These are phyloP conservation scores for Pilasporangium apinafurcum DNA, from an alignment of 352 stramenopile genomes.

Conservation along the genomic window DNA sequence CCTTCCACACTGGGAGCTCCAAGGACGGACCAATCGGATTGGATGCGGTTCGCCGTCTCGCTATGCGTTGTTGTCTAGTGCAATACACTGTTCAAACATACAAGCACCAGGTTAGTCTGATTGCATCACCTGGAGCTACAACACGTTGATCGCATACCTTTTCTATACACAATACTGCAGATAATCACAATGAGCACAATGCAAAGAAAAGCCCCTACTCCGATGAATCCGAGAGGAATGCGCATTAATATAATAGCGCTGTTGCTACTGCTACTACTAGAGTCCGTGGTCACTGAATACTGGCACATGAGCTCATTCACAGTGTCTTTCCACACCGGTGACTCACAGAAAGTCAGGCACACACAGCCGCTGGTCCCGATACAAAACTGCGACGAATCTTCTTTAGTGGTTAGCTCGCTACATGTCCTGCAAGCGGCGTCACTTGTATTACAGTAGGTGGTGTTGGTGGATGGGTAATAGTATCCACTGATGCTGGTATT, in stretches of 20 bases:
- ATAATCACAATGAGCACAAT: too few species aligned
- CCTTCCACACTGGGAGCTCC: constrained; percentile 11
- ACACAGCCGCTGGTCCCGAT: constrained; percentile 22
- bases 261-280: too few species aligned
- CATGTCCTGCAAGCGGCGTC: constrained; percentile 20
- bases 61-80: background rate
- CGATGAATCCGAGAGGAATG: too few species aligned
- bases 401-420: constrained; percentile 1
- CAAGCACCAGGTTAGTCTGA: too few species aligned
- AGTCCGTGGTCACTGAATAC: constrained; percentile 1
- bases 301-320: constrained; percentile 11
- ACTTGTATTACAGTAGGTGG: constrained; percentile 30
- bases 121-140: too few species aligned
- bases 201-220: too few species aligned
- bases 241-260: too few species aligned
- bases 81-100: background rate
- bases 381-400: constrained; percentile 18
- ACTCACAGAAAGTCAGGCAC: constrained; percentile 31
- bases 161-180: too few species aligned
- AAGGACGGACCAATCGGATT: constrained; percentile 4
- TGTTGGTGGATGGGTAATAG: constrained; percentile 45
- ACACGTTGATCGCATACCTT: too few species aligned
- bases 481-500: constrained; percentile 6
- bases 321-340: constrained; percentile 9
- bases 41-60: background rate